Evolutionary conservation across 2,329 filamentous ascomycete species (phyloP).

Genomic region (Microsporum audouinii): DNA sequence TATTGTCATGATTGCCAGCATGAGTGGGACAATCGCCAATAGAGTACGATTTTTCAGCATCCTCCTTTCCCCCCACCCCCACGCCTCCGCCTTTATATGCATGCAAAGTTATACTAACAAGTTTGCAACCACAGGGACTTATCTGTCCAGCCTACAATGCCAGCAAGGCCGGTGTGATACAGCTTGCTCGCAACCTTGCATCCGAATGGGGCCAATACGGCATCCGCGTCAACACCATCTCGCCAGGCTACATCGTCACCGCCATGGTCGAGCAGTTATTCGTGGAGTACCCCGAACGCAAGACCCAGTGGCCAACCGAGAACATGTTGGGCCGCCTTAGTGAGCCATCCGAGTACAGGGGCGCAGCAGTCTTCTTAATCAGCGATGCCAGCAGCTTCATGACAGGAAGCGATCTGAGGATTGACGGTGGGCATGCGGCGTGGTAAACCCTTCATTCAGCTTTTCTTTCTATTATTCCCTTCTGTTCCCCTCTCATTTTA

Average conservation of each 20-base stretch:
- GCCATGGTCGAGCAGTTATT: constrained; percentile 37
- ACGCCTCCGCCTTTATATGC: not conserved
- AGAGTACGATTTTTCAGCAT: constrained; percentile 24
- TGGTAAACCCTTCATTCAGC: constrained; percentile 32
- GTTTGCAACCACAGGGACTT: constrained; percentile 26
- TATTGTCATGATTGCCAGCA: constrained; percentile 52
- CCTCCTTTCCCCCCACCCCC: not conserved
- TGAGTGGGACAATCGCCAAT: constrained; percentile 52
- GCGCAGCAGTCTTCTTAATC: constrained; percentile 37
- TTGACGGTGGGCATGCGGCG: constrained; percentile 44
- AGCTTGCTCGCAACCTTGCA: constrained; percentile 38
- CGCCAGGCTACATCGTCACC: constrained; percentile 38
- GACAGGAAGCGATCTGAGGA: constrained; percentile 44
- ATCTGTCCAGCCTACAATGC: constrained; percentile 41
- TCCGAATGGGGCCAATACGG: constrained; percentile 39
- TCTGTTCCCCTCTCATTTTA: not conserved
- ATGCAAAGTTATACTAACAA: not conserved
- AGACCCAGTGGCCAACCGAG: constrained; percentile 67
- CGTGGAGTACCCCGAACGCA: constrained; percentile 61
- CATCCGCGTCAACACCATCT: constrained; percentile 41
- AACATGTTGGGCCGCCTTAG: constrained; percentile 72
- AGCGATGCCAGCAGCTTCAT: constrained; percentile 44
- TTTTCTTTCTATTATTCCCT: not conserved
- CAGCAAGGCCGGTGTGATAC: constrained; percentile 39
- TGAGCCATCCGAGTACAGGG: constrained; percentile 57